Percentiles rank a stretch among this genome's conserved stretches.
Conservation (phyloP, 2,329 filamentous ascomycete genomes). For the Paraphaeosphaeria minitans region DNA sequence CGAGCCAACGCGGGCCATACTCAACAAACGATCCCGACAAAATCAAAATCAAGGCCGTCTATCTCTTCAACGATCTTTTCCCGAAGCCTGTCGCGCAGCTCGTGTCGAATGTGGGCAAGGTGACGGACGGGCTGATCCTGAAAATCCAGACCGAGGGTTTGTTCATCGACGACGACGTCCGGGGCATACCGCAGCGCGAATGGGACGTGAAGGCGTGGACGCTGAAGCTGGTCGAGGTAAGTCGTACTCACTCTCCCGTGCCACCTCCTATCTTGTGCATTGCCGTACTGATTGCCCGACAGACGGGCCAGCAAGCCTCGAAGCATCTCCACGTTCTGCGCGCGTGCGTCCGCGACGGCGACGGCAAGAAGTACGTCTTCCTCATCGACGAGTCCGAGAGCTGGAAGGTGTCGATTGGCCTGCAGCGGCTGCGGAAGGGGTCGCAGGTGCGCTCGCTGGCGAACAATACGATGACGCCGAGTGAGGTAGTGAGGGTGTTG, state of each 20-base stretch:
- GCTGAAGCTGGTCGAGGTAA: constrained; percentile 80
- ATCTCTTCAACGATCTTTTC: constrained; percentile 88
- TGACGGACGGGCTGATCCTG: constrained; percentile 90
- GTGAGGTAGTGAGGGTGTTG: constrained; percentile 49
- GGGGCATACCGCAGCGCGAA: constrained; percentile 89
- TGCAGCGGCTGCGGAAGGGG: constrained; percentile 62
- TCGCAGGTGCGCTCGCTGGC: constrained; percentile 61
- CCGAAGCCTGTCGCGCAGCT: constrained; percentile 90
- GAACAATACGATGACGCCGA: constrained; percentile 57
- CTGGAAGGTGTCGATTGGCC: constrained; percentile 66
- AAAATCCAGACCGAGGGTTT: constrained; percentile 92
- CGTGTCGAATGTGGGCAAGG: constrained; percentile 78
- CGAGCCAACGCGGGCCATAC: constrained; percentile 78
- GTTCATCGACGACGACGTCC: constrained; percentile 95
- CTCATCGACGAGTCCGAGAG: constrained; percentile 63
- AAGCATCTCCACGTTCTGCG: constrained; percentile 59
- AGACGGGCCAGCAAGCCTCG: constrained; percentile 53
- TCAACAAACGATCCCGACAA: constrained; percentile 91
- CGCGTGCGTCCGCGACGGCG: constrained; percentile 62
- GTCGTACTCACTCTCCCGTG: constrained; percentile 10
- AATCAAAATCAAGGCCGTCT: constrained; percentile 92
- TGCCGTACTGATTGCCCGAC: neutral
- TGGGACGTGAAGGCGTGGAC: constrained; percentile 99
- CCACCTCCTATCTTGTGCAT: neutral
- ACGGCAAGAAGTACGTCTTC: constrained; percentile 67